Evolutionary conservation across 2,329 filamentous ascomycete species (phyloP).

Genomic region (Alternaria panax): DNA sequence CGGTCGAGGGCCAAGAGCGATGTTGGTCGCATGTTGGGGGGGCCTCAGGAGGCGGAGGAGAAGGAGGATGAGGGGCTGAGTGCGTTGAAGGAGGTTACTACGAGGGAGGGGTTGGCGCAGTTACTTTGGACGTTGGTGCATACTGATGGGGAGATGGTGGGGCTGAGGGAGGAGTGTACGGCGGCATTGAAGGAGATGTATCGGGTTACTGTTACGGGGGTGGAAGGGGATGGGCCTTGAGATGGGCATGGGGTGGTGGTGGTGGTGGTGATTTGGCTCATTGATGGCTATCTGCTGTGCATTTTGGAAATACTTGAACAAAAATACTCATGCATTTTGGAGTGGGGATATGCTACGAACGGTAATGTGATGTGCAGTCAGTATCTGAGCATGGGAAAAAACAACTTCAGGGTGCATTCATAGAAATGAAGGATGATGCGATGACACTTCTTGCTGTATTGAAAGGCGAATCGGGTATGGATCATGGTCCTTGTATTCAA

Average conservation of each 20-base stretch:
- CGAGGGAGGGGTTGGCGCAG: conserved; percentile 35
- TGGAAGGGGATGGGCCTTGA: not conserved
- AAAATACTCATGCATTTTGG: too few species aligned
- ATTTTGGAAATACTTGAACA: not conserved
- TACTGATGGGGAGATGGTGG: conserved; percentile 14
- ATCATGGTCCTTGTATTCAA: too few species aligned
- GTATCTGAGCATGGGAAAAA: too few species aligned
- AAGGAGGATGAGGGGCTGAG: conserved; percentile 13
- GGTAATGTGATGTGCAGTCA: too few species aligned
- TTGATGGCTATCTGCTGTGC: not conserved
- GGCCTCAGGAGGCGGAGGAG: conserved; percentile 8
- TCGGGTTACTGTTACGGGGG: conserved; percentile 9
- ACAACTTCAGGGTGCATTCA: too few species aligned
- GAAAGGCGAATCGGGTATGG: too few species aligned
- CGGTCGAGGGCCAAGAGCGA: conserved; percentile 14
- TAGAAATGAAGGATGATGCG: too few species aligned
- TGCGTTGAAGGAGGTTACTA: conserved; percentile 32
- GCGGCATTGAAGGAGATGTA: conserved; percentile 32
- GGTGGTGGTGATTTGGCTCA: too few species aligned
- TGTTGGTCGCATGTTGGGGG: conserved; percentile 20
- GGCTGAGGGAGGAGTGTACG: conserved; percentile 22
- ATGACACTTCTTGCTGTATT: too few species aligned
- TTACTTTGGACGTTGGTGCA: conserved; percentile 34
- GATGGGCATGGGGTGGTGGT: not conserved
- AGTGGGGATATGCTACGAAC: too few species aligned